Evolutionary conservation across 2,329 filamentous ascomycete genomes (phyloP).

Genomic region (Didymella exigua): DNA sequence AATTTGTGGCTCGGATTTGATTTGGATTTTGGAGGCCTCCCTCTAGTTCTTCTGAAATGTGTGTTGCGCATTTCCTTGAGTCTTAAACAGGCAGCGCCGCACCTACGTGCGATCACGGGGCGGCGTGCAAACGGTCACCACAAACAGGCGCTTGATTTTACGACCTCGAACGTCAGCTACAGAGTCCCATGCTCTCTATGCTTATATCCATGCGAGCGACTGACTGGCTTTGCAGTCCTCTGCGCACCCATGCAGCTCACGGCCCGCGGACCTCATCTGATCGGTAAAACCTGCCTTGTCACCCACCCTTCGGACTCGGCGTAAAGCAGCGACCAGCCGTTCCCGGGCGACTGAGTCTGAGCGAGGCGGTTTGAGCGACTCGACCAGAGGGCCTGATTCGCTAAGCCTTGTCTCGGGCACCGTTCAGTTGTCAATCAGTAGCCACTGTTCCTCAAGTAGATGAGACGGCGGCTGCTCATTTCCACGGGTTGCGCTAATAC

Average conservation of each 20-base stretch:
- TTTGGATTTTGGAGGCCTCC: not conserved
- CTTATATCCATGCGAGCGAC: not conserved
- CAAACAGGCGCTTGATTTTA: not conserved
- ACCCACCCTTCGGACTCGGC: not conserved
- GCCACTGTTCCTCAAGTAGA: not conserved
- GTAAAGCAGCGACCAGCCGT: not conserved
- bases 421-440: not conserved
- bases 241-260: not conserved
- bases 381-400: not conserved
- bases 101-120: not conserved
- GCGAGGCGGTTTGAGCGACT: not conserved
- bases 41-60: not conserved
- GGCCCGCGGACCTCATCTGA: not conserved
- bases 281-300: not conserved
- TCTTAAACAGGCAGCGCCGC: not conserved
- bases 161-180: not conserved
- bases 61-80: not conserved
- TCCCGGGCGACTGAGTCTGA: not conserved
- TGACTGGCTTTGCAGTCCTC: not conserved
- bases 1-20: not conserved
- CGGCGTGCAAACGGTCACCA: not conserved
- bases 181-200: not conserved
- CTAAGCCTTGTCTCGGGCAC: not conserved
- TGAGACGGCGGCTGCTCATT: constrained; percentile 5
- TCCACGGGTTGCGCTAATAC: not conserved